A percentile compares a stretch with the other conserved stretches of the same genome.
These are phyloP conservation scores for Physaria fendleri DNA, from an alignment of 345 rosid genomes.

Conservation along the genomic window DNA sequence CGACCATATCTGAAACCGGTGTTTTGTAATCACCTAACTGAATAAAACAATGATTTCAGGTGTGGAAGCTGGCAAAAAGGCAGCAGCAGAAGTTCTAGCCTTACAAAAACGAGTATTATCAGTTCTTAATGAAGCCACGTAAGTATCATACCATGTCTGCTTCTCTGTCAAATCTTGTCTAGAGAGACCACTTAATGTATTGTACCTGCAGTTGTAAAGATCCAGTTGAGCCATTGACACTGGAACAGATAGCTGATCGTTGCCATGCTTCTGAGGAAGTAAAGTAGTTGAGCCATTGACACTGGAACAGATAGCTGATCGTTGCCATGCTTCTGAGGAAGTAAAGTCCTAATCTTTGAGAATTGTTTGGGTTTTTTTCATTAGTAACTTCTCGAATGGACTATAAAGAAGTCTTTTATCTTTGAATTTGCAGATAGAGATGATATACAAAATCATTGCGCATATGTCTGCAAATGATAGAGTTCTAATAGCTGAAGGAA, in stretches of 20 bases:
- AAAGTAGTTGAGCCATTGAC: too few species aligned
- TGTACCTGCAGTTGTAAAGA: slow-evolving; percentile 66
- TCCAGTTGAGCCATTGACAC: slow-evolving; percentile 81
- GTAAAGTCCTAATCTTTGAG: slow-evolving; percentile 31
- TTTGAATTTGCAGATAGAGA: slow-evolving; percentile 67
- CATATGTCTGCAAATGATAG: slow-evolving; percentile 96
- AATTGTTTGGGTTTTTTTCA: not conserved
- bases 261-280: slow-evolving; percentile 89
- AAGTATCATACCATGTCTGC: slow-evolving; percentile 1
- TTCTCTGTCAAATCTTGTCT: slow-evolving; percentile 6
- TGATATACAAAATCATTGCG: slow-evolving; percentile 88
- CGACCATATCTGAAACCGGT: not conserved
- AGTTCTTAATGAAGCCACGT: slow-evolving; percentile 95
- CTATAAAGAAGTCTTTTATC: slow-evolving; percentile 13
- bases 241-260: slow-evolving; percentile 80
- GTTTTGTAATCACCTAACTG: not conserved
- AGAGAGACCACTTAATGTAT: slow-evolving; percentile 7
- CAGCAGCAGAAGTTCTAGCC: slow-evolving; percentile 94
- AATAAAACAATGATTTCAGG: slow-evolving; percentile 37
- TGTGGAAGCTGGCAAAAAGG: slow-evolving; percentile 98
- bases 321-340: slow-evolving; percentile 81
- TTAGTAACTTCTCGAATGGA: not conserved
- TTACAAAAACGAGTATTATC: slow-evolving; percentile 91
- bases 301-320: slow-evolving; percentile 77
- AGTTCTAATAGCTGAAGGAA: slow-evolving; percentile 86